These are phyloP conservation scores for Botrytis porri DNA, from an alignment of 2,329 filamentous ascomycete genomes.

Conservation along the genomic window DNA sequence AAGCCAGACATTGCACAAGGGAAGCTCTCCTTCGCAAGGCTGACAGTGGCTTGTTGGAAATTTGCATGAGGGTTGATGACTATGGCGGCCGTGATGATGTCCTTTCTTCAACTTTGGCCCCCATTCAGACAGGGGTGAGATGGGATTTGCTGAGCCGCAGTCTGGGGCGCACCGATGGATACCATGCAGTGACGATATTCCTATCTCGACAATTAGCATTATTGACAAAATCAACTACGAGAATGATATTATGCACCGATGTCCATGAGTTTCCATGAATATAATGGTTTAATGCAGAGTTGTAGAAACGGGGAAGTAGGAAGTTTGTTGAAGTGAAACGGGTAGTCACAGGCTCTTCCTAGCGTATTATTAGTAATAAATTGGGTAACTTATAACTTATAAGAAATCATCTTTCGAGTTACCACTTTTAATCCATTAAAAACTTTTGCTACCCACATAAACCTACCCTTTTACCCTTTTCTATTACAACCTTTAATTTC, in stretches of 20 bases:
- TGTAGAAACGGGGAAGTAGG: not conserved
- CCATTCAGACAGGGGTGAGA: slow-evolving; percentile 2
- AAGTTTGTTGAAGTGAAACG: not conserved
- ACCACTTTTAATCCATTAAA: too few relatives aligned
- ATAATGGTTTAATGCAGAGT: not conserved
- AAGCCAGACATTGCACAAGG: not conserved
- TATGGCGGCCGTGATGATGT: not conserved
- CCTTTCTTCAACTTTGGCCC: slow-evolving; percentile 11
- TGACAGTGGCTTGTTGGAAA: slow-evolving; percentile 14
- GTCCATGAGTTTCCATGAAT: not conserved
- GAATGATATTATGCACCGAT: not conserved
- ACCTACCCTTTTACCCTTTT: too few relatives aligned
- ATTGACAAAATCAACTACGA: not conserved
- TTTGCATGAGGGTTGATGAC: not conserved
- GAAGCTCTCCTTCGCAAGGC: slow-evolving; percentile 7
- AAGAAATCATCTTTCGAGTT: too few relatives aligned
- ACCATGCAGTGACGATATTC: not conserved
- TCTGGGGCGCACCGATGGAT: not conserved
- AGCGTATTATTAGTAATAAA: too few relatives aligned
- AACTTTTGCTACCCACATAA: too few relatives aligned
- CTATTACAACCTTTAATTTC: too few relatives aligned
- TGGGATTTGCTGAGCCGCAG: slow-evolving; percentile 10
- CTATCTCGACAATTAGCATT: not conserved
- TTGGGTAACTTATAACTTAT: too few relatives aligned
- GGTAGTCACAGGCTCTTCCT: too few relatives aligned